phyloP scores from a whole-genome alignment of 768 basidiomycete genomes.

The Mycena rosella region DNA sequence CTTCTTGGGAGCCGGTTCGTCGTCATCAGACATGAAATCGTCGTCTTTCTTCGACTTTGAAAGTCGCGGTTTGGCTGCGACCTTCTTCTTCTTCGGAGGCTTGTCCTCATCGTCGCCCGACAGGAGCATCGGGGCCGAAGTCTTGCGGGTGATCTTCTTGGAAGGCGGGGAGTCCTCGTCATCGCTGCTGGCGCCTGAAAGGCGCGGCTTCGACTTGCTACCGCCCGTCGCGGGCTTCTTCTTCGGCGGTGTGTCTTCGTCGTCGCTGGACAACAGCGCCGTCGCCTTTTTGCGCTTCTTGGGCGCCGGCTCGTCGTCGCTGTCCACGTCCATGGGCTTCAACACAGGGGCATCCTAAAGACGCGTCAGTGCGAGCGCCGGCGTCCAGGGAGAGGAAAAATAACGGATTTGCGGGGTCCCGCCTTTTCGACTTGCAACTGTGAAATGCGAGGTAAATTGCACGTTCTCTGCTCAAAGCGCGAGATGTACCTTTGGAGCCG shows the following conservation, averaged over 20 bases:
- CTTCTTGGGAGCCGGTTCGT: slow-evolving; percentile 41
- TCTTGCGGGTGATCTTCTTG: slow-evolving; percentile 35
- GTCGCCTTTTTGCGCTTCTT: slow-evolving; percentile 50
- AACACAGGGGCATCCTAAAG: background rate
- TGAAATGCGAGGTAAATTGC: no score
- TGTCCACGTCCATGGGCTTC: no score
- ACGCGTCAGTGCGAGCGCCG: background rate
- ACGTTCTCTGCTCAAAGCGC: no score
- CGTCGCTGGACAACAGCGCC: slow-evolving; percentile 53
- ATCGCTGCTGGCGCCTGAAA: slow-evolving; percentile 33
- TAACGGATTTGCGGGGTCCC: slow-evolving; percentile 29
- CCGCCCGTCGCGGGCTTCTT: slow-evolving; percentile 37
- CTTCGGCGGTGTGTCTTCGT: slow-evolving; percentile 45
- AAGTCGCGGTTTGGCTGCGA: slow-evolving; percentile 39
- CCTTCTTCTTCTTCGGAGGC: slow-evolving; percentile 47
- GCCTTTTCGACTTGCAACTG: no score
- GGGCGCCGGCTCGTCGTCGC: slow-evolving; percentile 11
- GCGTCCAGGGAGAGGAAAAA: background rate
- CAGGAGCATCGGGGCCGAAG: slow-evolving; percentile 24
- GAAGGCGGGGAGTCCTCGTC: slow-evolving; percentile 43
- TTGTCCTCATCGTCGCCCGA: slow-evolving; percentile 40
- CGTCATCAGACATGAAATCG: slow-evolving; percentile 48
- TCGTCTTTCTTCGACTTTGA: slow-evolving; percentile 44
- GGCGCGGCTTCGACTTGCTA: slow-evolving; percentile 15
- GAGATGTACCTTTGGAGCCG: no score